These are phyloP conservation scores for Alternaria atra DNA, from an alignment of 2,329 filamentous ascomycete species.

Conservation along the genomic window DNA sequence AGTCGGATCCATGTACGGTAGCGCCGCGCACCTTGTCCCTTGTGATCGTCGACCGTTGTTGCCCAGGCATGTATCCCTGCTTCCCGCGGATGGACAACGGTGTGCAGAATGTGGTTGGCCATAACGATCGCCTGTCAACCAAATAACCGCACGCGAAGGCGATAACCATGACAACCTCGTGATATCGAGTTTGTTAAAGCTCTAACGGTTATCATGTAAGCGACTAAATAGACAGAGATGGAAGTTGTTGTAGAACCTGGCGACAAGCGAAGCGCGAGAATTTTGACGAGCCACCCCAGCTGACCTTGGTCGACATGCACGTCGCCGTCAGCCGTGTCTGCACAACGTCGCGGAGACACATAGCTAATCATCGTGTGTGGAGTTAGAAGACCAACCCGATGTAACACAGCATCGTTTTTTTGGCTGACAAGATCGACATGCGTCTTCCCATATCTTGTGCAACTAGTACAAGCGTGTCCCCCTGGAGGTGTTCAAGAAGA, in stretches of 20 bases:
- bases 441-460: conserved; percentile 32
- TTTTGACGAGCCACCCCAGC: conserved; percentile 31
- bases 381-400: conserved; percentile 30
- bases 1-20: conserved; percentile 44
- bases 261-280: conserved; percentile 14
- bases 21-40: conserved; percentile 40
- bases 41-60: conserved; percentile 45
- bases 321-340: conserved; percentile 37
- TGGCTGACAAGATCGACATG: conserved; percentile 30
- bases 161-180: conserved; percentile 5
- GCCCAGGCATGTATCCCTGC: conserved; percentile 42
- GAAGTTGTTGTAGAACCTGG: conserved; percentile 26
- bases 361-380: conserved; percentile 18
- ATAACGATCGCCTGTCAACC: neutral
- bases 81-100: conserved; percentile 36
- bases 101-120: conserved; percentile 14
- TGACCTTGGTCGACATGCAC: conserved; percentile 43
- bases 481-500: conserved; percentile 15
- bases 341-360: conserved; percentile 21
- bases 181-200: neutral
- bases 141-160: conserved; percentile 17
- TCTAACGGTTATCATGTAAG: conserved; percentile 8
- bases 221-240: conserved; percentile 7
- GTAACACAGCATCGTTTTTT: conserved; percentile 21
- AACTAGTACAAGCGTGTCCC: conserved; percentile 24